Evolutionary conservation across 192 early-diverging fungal genomes (phyloP).

Genomic region (Rhizophagus sp.): DNA sequence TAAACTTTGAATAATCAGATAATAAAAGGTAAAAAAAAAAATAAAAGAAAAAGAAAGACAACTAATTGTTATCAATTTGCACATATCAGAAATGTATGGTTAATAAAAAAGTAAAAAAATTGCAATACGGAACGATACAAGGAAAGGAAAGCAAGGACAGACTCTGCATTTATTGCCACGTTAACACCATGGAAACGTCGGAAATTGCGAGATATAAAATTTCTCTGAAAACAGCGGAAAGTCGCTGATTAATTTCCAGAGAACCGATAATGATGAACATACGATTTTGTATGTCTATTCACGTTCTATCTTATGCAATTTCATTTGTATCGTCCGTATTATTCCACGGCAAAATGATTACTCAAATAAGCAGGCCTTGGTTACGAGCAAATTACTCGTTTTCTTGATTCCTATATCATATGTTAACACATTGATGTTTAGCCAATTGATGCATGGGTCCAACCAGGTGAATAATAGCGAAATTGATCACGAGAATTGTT

Average conservation of each 20-base stretch:
- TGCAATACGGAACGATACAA: conserved; percentile 13
- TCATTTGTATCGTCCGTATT: conserved; percentile 5
- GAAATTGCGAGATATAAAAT: not conserved
- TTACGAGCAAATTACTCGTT: not conserved
- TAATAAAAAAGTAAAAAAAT: conserved; percentile 14
- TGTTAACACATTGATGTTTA: not conserved
- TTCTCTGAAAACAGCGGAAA: not conserved
- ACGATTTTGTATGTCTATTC: not conserved
- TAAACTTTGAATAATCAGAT: not conserved
- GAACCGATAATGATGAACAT: not conserved
- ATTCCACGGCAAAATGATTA: not conserved
- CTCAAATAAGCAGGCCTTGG: not conserved
- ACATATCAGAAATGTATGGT: conserved; percentile 6
- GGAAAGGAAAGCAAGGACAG: conserved; percentile 4
- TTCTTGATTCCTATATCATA: not conserved
- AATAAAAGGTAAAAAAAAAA: not conserved
- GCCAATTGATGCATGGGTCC: conserved; percentile 19
- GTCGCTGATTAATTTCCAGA: not conserved
- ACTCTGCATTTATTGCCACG: not conserved
- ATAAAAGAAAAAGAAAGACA: not conserved
- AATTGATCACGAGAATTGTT: not conserved
- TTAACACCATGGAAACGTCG: not conserved
- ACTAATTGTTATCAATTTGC: not conserved
- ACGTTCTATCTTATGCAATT: conserved; percentile 2
- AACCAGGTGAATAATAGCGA: not conserved